phyloP scores from a whole-genome alignment of 2,329 filamentous ascomycete genomes.

The Diplodia intermedia region DNA sequence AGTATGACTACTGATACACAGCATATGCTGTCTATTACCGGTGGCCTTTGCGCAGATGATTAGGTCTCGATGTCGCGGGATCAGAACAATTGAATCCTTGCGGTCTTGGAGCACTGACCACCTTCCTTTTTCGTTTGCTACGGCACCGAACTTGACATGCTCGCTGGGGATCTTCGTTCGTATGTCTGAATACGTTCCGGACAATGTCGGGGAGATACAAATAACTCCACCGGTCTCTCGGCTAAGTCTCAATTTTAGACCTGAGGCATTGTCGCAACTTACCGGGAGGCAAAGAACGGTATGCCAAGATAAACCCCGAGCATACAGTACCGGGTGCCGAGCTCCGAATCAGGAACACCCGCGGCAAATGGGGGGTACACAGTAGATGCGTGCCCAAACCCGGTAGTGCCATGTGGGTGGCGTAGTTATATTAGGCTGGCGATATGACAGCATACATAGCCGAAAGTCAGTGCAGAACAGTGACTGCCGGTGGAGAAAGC shows the following conservation, averaged over 20 bases:
- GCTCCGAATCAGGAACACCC: no score
- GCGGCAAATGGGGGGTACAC: neutral
- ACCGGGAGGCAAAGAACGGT: neutral
- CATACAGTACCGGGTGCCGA: no score
- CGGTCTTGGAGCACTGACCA: neutral
- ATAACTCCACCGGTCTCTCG: neutral
- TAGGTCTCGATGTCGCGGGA: neutral
- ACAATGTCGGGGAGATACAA: neutral
- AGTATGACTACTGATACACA: neutral
- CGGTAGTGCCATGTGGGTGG: neutral
- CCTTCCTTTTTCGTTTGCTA: neutral
- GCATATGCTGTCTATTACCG: neutral
- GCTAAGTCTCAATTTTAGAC: neutral
- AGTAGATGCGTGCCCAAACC: no score
- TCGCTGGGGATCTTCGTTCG: neutral
- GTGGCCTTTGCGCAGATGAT: neutral
- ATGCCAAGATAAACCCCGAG: no score
- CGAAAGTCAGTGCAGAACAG: neutral
- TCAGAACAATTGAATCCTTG: neutral
- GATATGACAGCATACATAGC: conserved; percentile 10
- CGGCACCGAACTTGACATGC: neutral
- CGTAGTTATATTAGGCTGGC: neutral
- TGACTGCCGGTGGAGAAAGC: neutral
- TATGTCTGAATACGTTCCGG: neutral
- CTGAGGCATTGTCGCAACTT: neutral